A percentile compares a stretch with the other conserved stretches of the same genome.
phyloP scores from a whole-genome alignment of 1,139 yeast genomes.

The Blastobotrys aristatus region DNA sequence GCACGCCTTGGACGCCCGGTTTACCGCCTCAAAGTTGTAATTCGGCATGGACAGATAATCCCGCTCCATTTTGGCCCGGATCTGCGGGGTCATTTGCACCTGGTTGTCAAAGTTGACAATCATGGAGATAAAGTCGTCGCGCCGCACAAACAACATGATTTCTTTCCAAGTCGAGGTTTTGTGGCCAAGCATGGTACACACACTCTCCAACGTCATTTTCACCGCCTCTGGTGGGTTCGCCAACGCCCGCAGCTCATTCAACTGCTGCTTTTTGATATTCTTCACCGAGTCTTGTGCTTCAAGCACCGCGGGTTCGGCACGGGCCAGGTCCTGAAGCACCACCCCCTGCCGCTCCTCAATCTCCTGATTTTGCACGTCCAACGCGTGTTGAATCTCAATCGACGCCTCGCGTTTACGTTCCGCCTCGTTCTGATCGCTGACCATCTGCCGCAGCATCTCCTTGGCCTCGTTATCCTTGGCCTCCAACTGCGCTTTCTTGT shows the following conservation, averaged over 20 bases:
- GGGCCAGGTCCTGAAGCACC: conserved; percentile 61
- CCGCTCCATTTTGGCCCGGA: conserved; percentile 52
- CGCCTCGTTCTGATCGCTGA: conserved; percentile 87
- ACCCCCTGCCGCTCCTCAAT: conserved; percentile 49
- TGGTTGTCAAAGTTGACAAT: conserved; percentile 74
- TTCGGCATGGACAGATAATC: conserved; percentile 59
- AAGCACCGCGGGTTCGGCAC: conserved; percentile 77
- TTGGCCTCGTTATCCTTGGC: conserved; percentile 66
- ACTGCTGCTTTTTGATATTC: conserved; percentile 85
- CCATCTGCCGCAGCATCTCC: conserved; percentile 66
- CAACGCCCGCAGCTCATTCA: conserved; percentile 87
- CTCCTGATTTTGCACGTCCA: conserved; percentile 61
- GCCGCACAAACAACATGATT: conserved; percentile 72
- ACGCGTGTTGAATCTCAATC: conserved; percentile 63
- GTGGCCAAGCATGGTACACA: conserved; percentile 74
- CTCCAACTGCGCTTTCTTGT: conserved; percentile 47
- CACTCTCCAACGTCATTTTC: conserved; percentile 81
- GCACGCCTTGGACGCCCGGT: conserved; percentile 91
- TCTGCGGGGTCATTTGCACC: conserved; percentile 48
- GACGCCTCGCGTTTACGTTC: conserved; percentile 88
- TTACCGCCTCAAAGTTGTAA: conserved; percentile 67
- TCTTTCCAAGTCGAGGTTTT: conserved; percentile 71
- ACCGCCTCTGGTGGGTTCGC: conserved; percentile 87
- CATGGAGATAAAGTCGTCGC: conserved; percentile 81
- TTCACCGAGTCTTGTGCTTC: conserved; percentile 87